A percentile compares a stretch with the other conserved stretches of the same genome.
Conservation (phyloP, 1,284 basidiomycete species). For the Mycosarcoma mackinlayi region DNA sequence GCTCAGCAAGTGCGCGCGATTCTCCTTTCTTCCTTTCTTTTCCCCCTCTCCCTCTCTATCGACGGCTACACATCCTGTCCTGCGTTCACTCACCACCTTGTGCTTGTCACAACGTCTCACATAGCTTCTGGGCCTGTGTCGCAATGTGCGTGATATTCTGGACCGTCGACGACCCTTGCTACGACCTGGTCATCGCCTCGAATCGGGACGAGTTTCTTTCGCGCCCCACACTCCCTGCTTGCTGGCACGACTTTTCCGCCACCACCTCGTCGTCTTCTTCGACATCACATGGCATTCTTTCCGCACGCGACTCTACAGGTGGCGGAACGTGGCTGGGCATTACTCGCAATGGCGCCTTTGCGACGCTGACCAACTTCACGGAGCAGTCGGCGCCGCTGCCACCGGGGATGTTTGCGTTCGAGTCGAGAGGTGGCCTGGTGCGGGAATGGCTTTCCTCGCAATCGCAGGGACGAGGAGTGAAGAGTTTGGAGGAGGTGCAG, state of each 20-base stretch:
- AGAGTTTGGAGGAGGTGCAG: background rate
- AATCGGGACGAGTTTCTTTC: constrained; percentile 61
- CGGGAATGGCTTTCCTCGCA: constrained; percentile 31
- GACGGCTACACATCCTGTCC: too few species aligned
- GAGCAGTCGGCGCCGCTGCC: constrained; percentile 41
- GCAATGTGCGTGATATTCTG: constrained; percentile 55
- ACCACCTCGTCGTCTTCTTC: background rate
- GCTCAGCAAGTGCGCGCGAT: too few species aligned
- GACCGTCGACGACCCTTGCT: constrained; percentile 29
- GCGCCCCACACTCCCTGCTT: constrained; percentile 41
- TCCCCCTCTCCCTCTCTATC: too few species aligned
- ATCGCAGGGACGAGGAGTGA: background rate
- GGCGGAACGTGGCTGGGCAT: constrained; percentile 64
- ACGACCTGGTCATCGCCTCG: constrained; percentile 46
- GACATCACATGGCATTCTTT: constrained; percentile 38
- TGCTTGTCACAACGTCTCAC: background rate
- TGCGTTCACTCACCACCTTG: background rate
- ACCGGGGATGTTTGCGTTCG: constrained; percentile 25
- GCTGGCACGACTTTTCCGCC: constrained; percentile 53
- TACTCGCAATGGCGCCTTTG: constrained; percentile 42
- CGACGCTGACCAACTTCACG: constrained; percentile 59
- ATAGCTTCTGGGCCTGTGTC: too few species aligned
- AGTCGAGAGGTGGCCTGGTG: constrained; percentile 45
- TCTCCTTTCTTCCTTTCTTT: too few species aligned
- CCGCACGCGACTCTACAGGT: constrained; percentile 43